Percentiles rank a stretch among this genome's conserved stretches.
Evolutionary conservation across 306 rosid genomes (phyloP).

Genomic region (Trifolium dubium): DNA sequence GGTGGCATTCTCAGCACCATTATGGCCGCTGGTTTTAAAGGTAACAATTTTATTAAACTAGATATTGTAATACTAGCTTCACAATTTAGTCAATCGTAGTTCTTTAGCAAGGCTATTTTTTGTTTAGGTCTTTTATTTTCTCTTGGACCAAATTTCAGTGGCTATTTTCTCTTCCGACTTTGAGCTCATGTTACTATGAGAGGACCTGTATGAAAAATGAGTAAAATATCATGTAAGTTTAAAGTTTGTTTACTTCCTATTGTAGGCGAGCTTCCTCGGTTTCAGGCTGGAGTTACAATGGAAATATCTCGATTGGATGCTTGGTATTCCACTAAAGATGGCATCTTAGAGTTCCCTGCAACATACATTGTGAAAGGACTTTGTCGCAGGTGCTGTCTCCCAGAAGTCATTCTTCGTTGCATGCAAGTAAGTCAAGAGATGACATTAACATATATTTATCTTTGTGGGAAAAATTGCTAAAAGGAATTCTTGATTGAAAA

Average conservation of each 20-base stretch:
- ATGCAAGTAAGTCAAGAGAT: conserved; percentile 75
- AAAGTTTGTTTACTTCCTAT: conserved; percentile 42
- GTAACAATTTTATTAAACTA: conserved; percentile 48
- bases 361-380: conserved; percentile 82
- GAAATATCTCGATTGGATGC: conserved; percentile 94
- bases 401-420: conserved; percentile 90
- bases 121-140: conserved; percentile 1
- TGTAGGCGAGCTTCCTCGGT: conserved; percentile 95
- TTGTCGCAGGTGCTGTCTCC: conserved; percentile 93
- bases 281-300: conserved; percentile 89
- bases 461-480: neutral
- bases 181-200: conserved; percentile 19
- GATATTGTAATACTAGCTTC: conserved; percentile 9
- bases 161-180: conserved; percentile 12
- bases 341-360: conserved; percentile 69
- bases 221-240: conserved; percentile 32
- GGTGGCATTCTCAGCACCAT: conserved; percentile 83
- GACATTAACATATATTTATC: conserved; percentile 10
- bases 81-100: conserved; percentile 13
- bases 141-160: conserved; percentile 26
- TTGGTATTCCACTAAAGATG: conserved; percentile 76
- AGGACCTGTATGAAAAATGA: conserved; percentile 30
- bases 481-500: neutral
- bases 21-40: conserved; percentile 96
- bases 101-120: conserved; percentile 13